phyloP scores from a whole-genome alignment of 1,284 basidiomycete species.

The Takashimella koratensis region DNA sequence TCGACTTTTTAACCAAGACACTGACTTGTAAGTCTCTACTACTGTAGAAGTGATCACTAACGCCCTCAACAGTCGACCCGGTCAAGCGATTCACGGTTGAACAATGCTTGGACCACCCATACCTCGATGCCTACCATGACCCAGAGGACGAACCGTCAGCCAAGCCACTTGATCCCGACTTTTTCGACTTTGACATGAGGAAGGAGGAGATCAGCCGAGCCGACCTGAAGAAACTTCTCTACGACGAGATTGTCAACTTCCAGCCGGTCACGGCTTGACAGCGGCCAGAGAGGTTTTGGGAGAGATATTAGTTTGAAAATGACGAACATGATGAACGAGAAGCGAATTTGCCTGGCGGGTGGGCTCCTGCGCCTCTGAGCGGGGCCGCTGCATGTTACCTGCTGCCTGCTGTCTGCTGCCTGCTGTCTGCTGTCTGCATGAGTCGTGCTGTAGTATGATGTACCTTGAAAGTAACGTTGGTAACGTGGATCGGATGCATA shows the following conservation, averaged over 20 bases:
- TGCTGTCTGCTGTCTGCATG: too few relatives aligned
- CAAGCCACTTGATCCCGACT: conserved; percentile 80
- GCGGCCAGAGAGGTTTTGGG: too few relatives aligned
- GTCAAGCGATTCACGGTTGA: conserved; percentile 90
- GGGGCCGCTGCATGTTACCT: too few relatives aligned
- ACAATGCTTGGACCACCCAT: conserved; percentile 82
- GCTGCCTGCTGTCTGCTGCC: too few relatives aligned
- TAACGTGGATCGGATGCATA: too few relatives aligned
- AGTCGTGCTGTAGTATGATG: too few relatives aligned
- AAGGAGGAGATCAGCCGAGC: conserved; percentile 89
- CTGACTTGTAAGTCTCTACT: conserved; percentile 58
- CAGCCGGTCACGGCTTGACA: conserved; percentile 23
- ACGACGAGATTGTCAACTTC: conserved; percentile 77
- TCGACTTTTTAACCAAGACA: conserved; percentile 89
- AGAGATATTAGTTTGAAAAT: too few relatives aligned
- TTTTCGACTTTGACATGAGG: conserved; percentile 92
- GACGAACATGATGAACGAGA: too few relatives aligned
- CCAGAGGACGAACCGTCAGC: conserved; percentile 90
- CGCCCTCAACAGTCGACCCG: conserved; percentile 65
- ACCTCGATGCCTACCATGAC: conserved; percentile 82
- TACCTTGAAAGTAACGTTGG: too few relatives aligned
- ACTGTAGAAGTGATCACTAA: neutral
- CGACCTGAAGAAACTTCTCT: conserved; percentile 61
- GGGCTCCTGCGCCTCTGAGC: too few relatives aligned
- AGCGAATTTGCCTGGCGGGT: too few relatives aligned